Conservation (phyloP, 495 filamentous ascomycete species). For the Parachaetomium inaequale region DNA sequence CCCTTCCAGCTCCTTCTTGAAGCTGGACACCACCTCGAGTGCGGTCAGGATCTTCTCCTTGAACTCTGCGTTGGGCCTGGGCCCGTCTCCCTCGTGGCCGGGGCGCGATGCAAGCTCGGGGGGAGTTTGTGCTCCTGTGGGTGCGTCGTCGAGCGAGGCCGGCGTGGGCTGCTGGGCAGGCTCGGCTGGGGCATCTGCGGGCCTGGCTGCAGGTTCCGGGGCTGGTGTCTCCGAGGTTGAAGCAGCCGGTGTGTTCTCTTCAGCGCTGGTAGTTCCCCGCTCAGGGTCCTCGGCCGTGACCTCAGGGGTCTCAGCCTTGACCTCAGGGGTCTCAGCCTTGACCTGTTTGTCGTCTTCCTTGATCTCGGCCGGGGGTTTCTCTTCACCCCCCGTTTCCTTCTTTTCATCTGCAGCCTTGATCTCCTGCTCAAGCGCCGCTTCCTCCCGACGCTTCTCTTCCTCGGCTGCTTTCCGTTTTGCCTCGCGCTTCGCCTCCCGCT, state of each 20-base stretch:
- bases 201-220: background rate
- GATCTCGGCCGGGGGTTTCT: background rate
- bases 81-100: background rate
- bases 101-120: background rate
- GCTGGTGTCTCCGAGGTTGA: constrained; percentile 6
- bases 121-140: background rate
- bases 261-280: constrained; percentile 14
- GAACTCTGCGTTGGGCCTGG: background rate
- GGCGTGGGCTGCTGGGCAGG: background rate
- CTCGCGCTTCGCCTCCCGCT: constrained; percentile 26
- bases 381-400: background rate
- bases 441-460: constrained; percentile 1
- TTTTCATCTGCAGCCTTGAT: background rate
- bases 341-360: background rate
- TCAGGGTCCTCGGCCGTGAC: constrained; percentile 3
- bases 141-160: background rate
- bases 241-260: constrained; percentile 21
- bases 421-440: background rate
- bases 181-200: background rate
- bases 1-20: constrained; percentile 25
- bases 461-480: constrained; percentile 31
- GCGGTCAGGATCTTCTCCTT: constrained; percentile 20
- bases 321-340: constrained; percentile 1
- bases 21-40: constrained; percentile 15
- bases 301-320: constrained; percentile 2